Conservation (phyloP, 2,329 filamentous ascomycete species). For the Monosporascus ibericus region DNA sequence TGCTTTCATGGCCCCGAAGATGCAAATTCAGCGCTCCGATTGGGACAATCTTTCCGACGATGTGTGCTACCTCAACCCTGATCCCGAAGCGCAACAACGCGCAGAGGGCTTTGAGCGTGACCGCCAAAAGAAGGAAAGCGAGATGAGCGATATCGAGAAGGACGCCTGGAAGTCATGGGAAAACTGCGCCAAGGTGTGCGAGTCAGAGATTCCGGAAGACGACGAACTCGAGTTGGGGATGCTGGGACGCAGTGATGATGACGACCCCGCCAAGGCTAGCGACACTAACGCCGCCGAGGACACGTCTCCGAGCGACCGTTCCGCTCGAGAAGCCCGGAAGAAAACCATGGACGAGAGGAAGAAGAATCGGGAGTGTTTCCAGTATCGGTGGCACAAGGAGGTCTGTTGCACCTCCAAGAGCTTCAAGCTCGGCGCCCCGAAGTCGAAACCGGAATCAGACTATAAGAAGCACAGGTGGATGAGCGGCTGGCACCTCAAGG, state of each 20-base stretch:
- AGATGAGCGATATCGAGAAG: conserved; percentile 26
- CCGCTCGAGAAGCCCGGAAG: conserved; percentile 15
- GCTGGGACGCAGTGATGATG: conserved; percentile 14
- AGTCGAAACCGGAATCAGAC: conserved; percentile 21
- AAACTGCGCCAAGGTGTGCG: conserved; percentile 45
- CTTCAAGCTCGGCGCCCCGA: conserved; percentile 38
- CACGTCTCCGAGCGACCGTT: conserved; percentile 16
- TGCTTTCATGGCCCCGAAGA: conserved; percentile 38
- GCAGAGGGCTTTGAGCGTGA: conserved; percentile 25
- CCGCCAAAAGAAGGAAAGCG: conserved; percentile 31
- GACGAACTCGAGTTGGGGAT: conserved; percentile 24
- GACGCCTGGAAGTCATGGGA: conserved; percentile 38
- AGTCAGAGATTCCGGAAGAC: conserved; percentile 30
- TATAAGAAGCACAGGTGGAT: conserved; percentile 27
- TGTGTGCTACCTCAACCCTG: conserved; percentile 36
- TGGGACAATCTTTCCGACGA: conserved; percentile 51
- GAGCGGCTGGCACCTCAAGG: conserved; percentile 41
- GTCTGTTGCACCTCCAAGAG: conserved; percentile 37
- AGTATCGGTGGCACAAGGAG: conserved; percentile 39
- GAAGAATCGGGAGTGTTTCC: conserved; percentile 35
- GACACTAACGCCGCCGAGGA: conserved; percentile 23
- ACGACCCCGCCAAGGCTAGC: conserved; percentile 17
- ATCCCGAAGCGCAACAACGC: conserved; percentile 27
- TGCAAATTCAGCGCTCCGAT: conserved; percentile 35
- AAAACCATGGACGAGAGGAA: conserved; percentile 23